Evolutionary conservation across 257 asterid genomes (phyloP).

Genomic region (Solanum piurae): DNA sequence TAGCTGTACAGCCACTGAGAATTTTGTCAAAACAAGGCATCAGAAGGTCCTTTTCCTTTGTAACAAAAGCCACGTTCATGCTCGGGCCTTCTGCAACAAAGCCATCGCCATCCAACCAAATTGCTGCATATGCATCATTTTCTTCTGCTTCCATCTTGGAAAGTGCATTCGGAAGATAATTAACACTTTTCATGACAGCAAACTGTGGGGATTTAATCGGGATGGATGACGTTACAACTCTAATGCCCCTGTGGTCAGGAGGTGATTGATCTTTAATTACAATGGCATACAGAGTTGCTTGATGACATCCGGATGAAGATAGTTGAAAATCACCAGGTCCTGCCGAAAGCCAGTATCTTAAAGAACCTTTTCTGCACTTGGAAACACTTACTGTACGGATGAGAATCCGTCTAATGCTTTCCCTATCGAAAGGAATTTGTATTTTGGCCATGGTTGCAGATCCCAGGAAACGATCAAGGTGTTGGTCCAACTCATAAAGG

Average conservation of each 20-base stretch:
- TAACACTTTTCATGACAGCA: constrained; percentile 78
- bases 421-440: constrained; percentile 55
- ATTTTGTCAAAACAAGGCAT: constrained; percentile 75
- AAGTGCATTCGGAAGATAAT: constrained; percentile 79
- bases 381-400: constrained; percentile 79
- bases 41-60: constrained; percentile 54
- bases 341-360: constrained; percentile 89
- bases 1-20: constrained; percentile 82
- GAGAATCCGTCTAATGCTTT: constrained; percentile 55
- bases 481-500: constrained; percentile 87
- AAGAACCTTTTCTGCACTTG: constrained; percentile 59
- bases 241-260: constrained; percentile 38
- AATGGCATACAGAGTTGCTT: constrained; percentile 64
- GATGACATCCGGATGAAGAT: constrained; percentile 58
- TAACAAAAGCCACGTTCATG: constrained; percentile 93
- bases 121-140: constrained; percentile 55
- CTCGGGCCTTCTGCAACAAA: constrained; percentile 83
- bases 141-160: constrained; percentile 88
- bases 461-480: constrained; percentile 63
- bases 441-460: constrained; percentile 89
- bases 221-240: constrained; percentile 71
- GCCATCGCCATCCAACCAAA: constrained; percentile 77
- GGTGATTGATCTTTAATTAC: constrained; percentile 54
- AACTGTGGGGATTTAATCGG: constrained; percentile 71
- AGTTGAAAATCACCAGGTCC: constrained; percentile 92